Percentiles rank a stretch among this genome's conserved stretches.
These are phyloP conservation scores for Trichoderma simmonsii DNA, from an alignment of 2,329 filamentous ascomycete genomes.

Conservation along the genomic window DNA sequence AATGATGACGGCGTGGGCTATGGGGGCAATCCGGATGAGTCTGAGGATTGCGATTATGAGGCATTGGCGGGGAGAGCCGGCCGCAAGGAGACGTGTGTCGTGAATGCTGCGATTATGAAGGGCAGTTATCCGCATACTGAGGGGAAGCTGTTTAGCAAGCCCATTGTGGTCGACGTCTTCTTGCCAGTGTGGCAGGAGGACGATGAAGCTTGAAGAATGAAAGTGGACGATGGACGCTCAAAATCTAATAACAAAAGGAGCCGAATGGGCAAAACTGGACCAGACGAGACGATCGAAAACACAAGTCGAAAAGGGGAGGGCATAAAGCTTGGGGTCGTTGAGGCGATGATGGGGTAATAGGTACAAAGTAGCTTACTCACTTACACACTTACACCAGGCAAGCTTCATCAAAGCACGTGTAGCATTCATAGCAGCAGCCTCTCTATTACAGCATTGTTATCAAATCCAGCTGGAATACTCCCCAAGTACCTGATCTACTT, in stretches of 20 bases:
- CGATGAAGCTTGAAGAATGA: background rate
- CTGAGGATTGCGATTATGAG: constrained; percentile 39
- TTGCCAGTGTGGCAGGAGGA: constrained; percentile 50
- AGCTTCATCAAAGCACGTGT: background rate
- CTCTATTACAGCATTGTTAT: background rate
- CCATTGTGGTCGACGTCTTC: constrained; percentile 80
- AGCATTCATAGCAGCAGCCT: background rate
- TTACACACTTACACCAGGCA: background rate
- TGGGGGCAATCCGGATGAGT: constrained; percentile 34
- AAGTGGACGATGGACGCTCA: background rate
- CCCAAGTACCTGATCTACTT: background rate
- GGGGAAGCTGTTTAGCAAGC: constrained; percentile 68
- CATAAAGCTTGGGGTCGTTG: background rate
- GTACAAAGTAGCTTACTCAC: background rate
- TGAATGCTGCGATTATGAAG: constrained; percentile 76
- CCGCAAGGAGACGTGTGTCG: constrained; percentile 68
- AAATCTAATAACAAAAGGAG: background rate
- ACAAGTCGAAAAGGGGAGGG: background rate
- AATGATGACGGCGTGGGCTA: background rate
- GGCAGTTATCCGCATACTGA: constrained; percentile 60
- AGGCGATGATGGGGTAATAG: background rate
- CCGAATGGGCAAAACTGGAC: background rate
- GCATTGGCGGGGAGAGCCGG: constrained; percentile 42
- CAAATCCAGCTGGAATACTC: background rate
- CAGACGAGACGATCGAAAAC: background rate